phyloP scores from a whole-genome alignment of 1,284 basidiomycete species.

The Tilletia indica region DNA sequence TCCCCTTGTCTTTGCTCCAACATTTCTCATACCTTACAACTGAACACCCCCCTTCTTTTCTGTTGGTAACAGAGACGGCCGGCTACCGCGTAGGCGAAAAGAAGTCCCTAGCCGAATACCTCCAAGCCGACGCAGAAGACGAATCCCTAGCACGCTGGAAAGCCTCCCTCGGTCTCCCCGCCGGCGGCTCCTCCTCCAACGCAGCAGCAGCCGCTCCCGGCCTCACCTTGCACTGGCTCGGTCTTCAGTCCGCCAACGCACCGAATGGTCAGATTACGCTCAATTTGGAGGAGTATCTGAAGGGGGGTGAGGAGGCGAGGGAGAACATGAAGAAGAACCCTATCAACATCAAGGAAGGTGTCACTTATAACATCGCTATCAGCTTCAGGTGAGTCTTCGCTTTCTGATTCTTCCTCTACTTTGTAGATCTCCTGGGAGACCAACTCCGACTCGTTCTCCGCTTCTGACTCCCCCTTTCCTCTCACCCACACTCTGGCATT shows the following conservation, averaged over 20 bases:
- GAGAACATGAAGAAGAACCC: conserved; percentile 63
- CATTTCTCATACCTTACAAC: background rate
- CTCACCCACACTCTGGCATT: background rate
- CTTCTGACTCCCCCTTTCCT: background rate
- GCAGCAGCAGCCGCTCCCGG: conserved; percentile 41
- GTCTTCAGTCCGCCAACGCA: background rate
- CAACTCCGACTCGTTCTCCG: background rate
- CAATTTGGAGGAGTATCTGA: conserved; percentile 57
- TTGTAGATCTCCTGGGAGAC: conserved; percentile 58
- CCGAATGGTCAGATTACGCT: conserved; percentile 34
- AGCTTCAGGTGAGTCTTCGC: conserved; percentile 61
- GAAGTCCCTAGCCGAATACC: conserved; percentile 62
- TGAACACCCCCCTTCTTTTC: background rate
- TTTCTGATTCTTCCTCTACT: too few species aligned
- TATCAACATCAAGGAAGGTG: conserved; percentile 63
- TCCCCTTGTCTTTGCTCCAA: background rate
- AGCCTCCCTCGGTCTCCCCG: conserved; percentile 77
- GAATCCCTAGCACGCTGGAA: conserved; percentile 81
- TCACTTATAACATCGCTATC: conserved; percentile 74
- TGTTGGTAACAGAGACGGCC: conserved; percentile 41
- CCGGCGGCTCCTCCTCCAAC: conserved; percentile 54
- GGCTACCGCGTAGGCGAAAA: conserved; percentile 56
- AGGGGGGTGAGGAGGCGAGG: conserved; percentile 50
- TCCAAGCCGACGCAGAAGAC: conserved; percentile 73
- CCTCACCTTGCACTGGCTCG: conserved; percentile 12